Conservation (phyloP, 2,329 filamentous ascomycete species). For the Periconia digitata region DNA sequence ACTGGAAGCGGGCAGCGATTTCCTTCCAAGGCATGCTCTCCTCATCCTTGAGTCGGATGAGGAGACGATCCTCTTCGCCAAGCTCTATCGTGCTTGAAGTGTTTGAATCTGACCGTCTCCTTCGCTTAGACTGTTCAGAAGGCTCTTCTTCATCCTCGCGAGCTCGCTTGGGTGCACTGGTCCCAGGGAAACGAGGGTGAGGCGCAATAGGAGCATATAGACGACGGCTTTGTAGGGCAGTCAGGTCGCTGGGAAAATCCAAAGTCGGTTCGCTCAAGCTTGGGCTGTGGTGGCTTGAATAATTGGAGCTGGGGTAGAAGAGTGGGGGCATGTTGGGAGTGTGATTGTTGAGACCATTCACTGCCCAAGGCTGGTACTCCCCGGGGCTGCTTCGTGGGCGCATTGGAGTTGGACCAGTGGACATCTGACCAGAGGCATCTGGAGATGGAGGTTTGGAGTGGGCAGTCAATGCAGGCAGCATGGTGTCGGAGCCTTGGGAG, state of each 20-base stretch:
- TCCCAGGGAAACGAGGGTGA: constrained; percentile 40
- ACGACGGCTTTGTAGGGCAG: constrained; percentile 43
- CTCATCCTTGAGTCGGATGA: constrained; percentile 55
- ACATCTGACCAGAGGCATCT: constrained; percentile 15
- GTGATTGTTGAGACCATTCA: constrained; percentile 46
- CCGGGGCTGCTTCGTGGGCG: constrained; percentile 46
- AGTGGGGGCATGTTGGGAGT: constrained; percentile 27
- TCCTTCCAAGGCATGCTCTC: constrained; percentile 58
- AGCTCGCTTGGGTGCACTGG: constrained; percentile 38
- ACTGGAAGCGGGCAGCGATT: constrained; percentile 53
- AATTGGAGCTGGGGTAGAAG: constrained; percentile 27
- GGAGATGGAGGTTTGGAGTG: constrained; percentile 22
- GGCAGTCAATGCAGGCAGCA: constrained; percentile 17
- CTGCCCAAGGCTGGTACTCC: constrained; percentile 43
- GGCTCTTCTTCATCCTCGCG: constrained; percentile 42
- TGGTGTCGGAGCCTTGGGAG: constrained; percentile 26
- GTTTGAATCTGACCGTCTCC: constrained; percentile 45
- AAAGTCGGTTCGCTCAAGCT: constrained; percentile 36
- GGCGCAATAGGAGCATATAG: constrained; percentile 49
- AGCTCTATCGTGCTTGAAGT: constrained; percentile 43
- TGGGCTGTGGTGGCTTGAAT: constrained; percentile 35
- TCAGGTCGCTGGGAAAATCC: constrained; percentile 28
- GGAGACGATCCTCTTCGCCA: constrained; percentile 53
- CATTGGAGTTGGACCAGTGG: constrained; percentile 26
- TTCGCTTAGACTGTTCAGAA: constrained; percentile 39